Percentiles rank a stretch among this genome's conserved stretches.
Conservation (phyloP, 345 rosid genomes). For the Barbarea vulgaris region DNA sequence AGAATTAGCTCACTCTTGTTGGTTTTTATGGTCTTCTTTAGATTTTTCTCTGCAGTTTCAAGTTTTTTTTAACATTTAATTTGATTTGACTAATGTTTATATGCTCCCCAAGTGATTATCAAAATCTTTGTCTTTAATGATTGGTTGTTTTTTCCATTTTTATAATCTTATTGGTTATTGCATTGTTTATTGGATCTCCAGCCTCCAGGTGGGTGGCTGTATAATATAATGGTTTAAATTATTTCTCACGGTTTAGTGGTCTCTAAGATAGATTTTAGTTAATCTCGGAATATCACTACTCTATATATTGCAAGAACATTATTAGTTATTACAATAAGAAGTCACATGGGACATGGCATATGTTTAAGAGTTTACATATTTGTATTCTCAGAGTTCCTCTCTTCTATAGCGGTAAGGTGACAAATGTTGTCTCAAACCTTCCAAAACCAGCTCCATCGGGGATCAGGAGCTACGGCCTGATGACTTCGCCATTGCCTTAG, state of each 20-base stretch:
- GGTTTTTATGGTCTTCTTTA: not conserved
- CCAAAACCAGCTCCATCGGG: conserved; percentile 16
- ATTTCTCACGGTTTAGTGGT: not conserved
- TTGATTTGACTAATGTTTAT: not conserved
- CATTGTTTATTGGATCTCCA: conserved; percentile 6
- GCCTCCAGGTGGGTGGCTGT: not conserved
- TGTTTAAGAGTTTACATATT: not conserved
- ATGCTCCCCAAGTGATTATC: not conserved
- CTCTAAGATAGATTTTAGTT: not conserved
- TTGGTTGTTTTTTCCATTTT: not conserved
- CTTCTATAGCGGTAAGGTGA: not conserved
- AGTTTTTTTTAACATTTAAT: not conserved
- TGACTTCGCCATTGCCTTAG: not conserved
- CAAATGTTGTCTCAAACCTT: not conserved
- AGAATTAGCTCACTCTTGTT: not conserved
- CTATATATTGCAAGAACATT: too few species aligned
- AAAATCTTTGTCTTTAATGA: not conserved
- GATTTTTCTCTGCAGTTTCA: not conserved
- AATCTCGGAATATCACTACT: too few species aligned
- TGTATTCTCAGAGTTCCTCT: not conserved
- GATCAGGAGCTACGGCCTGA: not conserved
- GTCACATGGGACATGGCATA: not conserved
- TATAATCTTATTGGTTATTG: not conserved
- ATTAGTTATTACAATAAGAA: not conserved
- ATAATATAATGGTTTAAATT: not conserved